phyloP scores from a whole-genome alignment of 176 grass and related monocot species.

The Aegilops longissima region DNA sequence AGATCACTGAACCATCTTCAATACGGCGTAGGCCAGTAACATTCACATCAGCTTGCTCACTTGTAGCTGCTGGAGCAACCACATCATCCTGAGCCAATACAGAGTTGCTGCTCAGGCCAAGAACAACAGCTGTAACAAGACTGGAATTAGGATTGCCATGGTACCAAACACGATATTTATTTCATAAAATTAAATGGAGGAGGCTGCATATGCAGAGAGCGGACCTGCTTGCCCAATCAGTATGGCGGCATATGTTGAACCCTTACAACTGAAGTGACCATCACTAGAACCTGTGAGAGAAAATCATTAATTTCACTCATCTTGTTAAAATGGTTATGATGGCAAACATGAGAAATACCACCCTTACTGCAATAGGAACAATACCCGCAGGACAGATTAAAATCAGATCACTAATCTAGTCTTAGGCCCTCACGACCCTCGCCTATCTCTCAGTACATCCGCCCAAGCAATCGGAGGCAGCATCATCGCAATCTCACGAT shows the following conservation, averaged over 20 bases:
- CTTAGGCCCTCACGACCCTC: not conserved
- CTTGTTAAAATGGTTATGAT: not conserved
- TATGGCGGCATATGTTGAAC: slow-evolving; percentile 36
- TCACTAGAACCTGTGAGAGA: not conserved
- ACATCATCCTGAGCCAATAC: slow-evolving; percentile 67
- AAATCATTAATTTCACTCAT: not conserved
- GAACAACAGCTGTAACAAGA: slow-evolving; percentile 49
- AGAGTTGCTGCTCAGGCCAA: slow-evolving; percentile 44
- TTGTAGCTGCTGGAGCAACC: slow-evolving; percentile 37
- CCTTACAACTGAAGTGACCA: slow-evolving; percentile 9
- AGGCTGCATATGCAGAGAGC: not conserved
- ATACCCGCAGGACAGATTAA: not conserved
- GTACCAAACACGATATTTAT: slow-evolving; percentile 4
- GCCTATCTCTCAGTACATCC: not conserved
- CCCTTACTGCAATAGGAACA: not conserved
- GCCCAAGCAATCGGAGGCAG: not conserved
- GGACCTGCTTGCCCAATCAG: slow-evolving; percentile 59
- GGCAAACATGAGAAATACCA: not conserved
- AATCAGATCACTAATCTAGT: not conserved
- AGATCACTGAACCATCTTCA: slow-evolving; percentile 88
- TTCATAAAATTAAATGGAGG: not conserved
- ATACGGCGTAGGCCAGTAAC: slow-evolving; percentile 46
- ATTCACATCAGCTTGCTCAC: slow-evolving; percentile 50
- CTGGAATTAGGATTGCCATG: slow-evolving; percentile 6
- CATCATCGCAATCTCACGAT: not conserved